A percentile compares a stretch with the other conserved stretches of the same genome.
phyloP scores from a whole-genome alignment of 495 filamentous ascomycete genomes.

The Recurvomyces mirabilis region DNA sequence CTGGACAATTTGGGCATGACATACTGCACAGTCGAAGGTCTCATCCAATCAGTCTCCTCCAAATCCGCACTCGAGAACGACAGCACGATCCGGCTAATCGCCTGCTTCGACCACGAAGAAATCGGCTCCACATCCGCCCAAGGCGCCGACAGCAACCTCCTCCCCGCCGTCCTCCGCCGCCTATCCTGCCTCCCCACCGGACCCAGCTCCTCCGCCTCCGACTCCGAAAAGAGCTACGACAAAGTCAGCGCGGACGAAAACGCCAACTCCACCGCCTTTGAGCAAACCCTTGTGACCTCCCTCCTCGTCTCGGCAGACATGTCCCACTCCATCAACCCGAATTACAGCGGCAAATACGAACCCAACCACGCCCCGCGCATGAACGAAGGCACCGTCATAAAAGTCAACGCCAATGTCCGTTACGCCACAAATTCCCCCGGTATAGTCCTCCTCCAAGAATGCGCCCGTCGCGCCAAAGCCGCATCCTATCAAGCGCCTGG shows the following conservation, averaged over 20 bases:
- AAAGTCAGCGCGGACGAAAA: constrained; percentile 33
- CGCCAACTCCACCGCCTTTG: constrained; percentile 67
- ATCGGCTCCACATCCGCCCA: constrained; percentile 87
- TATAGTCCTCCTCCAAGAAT: constrained; percentile 83
- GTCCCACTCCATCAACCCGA: constrained; percentile 91
- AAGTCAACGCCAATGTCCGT: constrained; percentile 92
- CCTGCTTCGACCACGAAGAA: constrained; percentile 96
- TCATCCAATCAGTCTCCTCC: constrained; percentile 68
- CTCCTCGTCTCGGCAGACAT: constrained; percentile 96
- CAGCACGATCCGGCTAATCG: constrained; percentile 70
- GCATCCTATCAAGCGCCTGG: constrained; percentile 23
- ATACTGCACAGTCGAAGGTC: constrained; percentile 69
- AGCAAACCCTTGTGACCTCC: constrained; percentile 82
- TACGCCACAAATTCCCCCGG: constrained; percentile 95
- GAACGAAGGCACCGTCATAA: constrained; percentile 93
- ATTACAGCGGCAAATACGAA: constrained; percentile 88
- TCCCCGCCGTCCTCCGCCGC: constrained; percentile 78
- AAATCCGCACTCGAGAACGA: constrained; percentile 57
- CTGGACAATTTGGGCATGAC: constrained; percentile 95
- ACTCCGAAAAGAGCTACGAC: constrained; percentile 42
- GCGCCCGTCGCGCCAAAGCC: constrained; percentile 52
- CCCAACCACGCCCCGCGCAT: constrained; percentile 79
- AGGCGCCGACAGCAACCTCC: constrained; percentile 82
- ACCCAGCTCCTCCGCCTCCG: constrained; percentile 32
- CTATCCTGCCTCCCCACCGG: constrained; percentile 72